phyloP scores from a whole-genome alignment of 106 monocot genomes.

The Vanilla planifolia region DNA sequence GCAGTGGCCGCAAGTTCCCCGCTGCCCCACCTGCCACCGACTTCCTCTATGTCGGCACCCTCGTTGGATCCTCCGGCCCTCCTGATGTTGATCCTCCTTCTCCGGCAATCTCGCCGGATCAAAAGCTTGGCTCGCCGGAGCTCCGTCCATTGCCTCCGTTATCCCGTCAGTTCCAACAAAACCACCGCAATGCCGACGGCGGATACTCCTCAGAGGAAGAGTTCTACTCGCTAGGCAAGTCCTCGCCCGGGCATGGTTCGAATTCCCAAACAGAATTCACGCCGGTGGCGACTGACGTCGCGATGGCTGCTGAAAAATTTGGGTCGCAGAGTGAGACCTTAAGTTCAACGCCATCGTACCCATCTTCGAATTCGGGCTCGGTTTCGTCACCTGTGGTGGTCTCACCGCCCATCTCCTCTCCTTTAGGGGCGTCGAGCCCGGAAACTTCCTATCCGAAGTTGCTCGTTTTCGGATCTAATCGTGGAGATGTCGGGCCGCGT shows the following conservation, averaged over 20 bases:
- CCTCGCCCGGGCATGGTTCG: constrained; percentile 8
- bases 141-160: constrained; percentile 38
- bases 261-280: constrained; percentile 3
- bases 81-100: background rate
- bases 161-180: constrained; percentile 1
- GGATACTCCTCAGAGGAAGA: constrained; percentile 26
- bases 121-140: constrained; percentile 41
- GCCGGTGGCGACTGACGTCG: constrained; percentile 1
- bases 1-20: background rate
- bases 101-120: background rate
- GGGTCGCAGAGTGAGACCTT: constrained; percentile 21
- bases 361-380: background rate
- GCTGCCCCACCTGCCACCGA: constrained; percentile 4
- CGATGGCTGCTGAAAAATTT: constrained; percentile 17
- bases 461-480: constrained; percentile 2
- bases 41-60: constrained; percentile 17
- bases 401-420: constrained; percentile 20
- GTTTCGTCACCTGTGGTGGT: background rate
- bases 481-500: too few relatives aligned
- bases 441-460: background rate
- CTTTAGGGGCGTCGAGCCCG: constrained; percentile 11
- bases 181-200: constrained; percentile 10
- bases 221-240: constrained; percentile 43
- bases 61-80: background rate
- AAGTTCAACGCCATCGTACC: constrained; percentile 46